phyloP scores from a whole-genome alignment of 345 rosid species.

The Linum trigynum region DNA sequence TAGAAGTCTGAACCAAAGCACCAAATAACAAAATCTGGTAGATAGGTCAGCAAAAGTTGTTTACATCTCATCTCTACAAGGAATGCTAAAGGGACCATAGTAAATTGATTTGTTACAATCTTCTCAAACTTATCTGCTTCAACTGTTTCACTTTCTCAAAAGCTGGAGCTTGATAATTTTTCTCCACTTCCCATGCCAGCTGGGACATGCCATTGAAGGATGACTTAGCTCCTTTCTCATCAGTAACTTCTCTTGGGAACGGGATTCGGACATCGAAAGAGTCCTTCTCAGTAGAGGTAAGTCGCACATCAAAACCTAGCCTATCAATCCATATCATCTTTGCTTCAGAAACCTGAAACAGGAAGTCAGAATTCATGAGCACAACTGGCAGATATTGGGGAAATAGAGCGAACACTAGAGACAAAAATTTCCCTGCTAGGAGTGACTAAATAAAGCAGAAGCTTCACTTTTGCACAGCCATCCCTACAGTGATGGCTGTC shows the following conservation, averaged over 20 bases:
- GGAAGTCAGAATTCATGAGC: constrained; percentile 9
- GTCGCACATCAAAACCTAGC: constrained; percentile 71
- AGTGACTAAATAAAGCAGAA: not conserved
- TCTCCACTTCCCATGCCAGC: constrained; percentile 92
- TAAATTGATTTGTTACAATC: constrained; percentile 12
- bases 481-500: not conserved
- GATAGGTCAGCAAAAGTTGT: not conserved
- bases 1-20: not conserved
- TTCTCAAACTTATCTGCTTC: constrained; percentile 36
- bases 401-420: not conserved
- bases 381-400: not conserved
- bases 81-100: not conserved
- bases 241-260: constrained; percentile 73
- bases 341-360: constrained; percentile 58
- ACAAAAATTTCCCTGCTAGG: not conserved
- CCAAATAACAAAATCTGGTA: not conserved
- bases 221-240: constrained; percentile 84
- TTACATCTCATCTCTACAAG: not conserved
- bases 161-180: constrained; percentile 39
- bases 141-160: constrained; percentile 58
- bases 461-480: not conserved
- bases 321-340: constrained; percentile 88
- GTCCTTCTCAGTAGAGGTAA: constrained; percentile 43
- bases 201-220: constrained; percentile 91
- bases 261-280: constrained; percentile 70